A percentile compares a stretch with the other conserved stretches of the same genome.
phyloP scores from a whole-genome alignment of 257 asterid genomes.

The Cordia subcordata region DNA sequence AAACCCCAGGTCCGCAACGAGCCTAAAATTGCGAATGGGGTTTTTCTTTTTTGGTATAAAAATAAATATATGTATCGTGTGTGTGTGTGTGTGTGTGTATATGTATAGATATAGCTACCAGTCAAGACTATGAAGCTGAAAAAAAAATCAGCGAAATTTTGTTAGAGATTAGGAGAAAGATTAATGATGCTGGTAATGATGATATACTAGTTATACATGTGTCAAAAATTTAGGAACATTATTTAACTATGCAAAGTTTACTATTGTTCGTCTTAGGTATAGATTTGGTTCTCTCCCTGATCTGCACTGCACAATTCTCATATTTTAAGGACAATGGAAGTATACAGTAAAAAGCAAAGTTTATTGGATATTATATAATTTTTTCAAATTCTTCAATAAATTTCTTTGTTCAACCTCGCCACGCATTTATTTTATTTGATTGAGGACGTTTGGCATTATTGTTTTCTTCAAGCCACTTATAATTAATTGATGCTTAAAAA shows the following conservation, averaged over 20 bases:
- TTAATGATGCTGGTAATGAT: not conserved
- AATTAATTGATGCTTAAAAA: too few relatives aligned
- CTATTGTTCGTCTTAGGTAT: too few relatives aligned
- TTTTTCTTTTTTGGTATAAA: not conserved
- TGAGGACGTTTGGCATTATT: too few relatives aligned
- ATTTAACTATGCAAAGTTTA: not conserved
- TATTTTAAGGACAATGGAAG: too few relatives aligned
- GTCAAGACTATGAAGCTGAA: not conserved
- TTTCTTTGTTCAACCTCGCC: too few relatives aligned
- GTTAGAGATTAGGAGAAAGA: not conserved
- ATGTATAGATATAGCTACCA: not conserved
- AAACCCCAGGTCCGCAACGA: conserved; percentile 2
- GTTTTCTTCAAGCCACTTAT: too few relatives aligned
- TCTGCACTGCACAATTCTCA: too few relatives aligned
- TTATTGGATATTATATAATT: too few relatives aligned
- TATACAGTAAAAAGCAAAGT: too few relatives aligned
- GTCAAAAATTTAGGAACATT: not conserved
- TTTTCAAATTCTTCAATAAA: too few relatives aligned
- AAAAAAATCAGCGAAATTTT: not conserved
- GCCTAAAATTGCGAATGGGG: conserved; percentile 4
- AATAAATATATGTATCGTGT: not conserved
- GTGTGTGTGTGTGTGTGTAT: not conserved
- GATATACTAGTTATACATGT: not conserved
- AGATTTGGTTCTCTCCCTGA: too few relatives aligned
- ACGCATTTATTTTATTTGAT: too few relatives aligned